These are phyloP conservation scores for Emergomyces africanus DNA, from an alignment of 2,329 filamentous ascomycete genomes.

Conservation along the genomic window DNA sequence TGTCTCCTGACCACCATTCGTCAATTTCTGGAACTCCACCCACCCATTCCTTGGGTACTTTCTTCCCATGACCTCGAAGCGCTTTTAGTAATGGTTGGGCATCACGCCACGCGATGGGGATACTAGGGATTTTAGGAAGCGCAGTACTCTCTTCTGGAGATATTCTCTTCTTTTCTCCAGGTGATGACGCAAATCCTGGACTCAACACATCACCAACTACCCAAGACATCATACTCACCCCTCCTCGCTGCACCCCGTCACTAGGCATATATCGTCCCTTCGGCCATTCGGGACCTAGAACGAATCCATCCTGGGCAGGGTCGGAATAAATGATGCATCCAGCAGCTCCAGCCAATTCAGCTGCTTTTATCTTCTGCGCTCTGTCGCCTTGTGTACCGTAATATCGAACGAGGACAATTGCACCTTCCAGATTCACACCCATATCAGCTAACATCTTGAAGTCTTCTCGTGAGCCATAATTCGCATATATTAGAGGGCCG, in stretches of 20 bases:
- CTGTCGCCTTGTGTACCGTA: constrained; percentile 60
- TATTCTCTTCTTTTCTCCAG: constrained; percentile 45
- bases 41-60: constrained; percentile 57
- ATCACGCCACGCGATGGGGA: constrained; percentile 83
- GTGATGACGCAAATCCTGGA: constrained; percentile 58
- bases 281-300: constrained; percentile 59
- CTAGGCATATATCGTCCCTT: constrained; percentile 67
- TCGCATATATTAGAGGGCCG: constrained; percentile 80
- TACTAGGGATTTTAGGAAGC: constrained; percentile 71
- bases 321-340: constrained; percentile 92
- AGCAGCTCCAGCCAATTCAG: constrained; percentile 70
- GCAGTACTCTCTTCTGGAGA: constrained; percentile 57
- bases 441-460: constrained; percentile 59
- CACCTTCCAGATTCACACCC: constrained; percentile 61
- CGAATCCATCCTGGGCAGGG: constrained; percentile 70
- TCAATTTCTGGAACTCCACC: constrained; percentile 63
- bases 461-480: constrained; percentile 77
- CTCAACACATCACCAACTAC: constrained; percentile 85
- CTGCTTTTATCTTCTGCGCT: constrained; percentile 77
- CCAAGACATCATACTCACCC: constrained; percentile 69
- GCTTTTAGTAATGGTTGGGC: constrained; percentile 66
- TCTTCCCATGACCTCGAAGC: constrained; percentile 60
- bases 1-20: constrained; percentile 76
- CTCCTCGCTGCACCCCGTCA: constrained; percentile 70
- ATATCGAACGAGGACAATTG: constrained; percentile 74